Percentiles rank a stretch among this genome's conserved stretches.
phyloP scores from a whole-genome alignment of 2,329 filamentous ascomycete species.

The Verticillium isaacii region DNA sequence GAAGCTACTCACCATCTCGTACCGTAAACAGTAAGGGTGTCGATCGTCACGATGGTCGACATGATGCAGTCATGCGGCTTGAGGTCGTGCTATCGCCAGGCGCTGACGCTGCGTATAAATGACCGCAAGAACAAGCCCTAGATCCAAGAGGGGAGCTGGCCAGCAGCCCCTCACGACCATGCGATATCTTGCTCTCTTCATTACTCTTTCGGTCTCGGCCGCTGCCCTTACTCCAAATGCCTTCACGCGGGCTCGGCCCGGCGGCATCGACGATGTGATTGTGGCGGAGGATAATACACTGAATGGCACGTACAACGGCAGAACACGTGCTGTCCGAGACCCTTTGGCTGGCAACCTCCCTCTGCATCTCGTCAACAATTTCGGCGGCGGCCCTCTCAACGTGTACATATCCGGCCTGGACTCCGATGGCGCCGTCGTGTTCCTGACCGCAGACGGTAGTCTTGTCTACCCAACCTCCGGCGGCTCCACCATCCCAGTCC shows the following conservation, averaged over 20 bases:
- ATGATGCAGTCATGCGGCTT: not conserved
- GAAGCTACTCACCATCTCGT: not conserved
- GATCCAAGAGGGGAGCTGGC: not conserved
- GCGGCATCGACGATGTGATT: slow-evolving; percentile 24
- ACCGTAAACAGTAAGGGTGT: too few relatives aligned
- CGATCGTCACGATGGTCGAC: not conserved
- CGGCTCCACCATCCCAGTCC: slow-evolving; percentile 26
- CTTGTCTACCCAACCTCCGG: slow-evolving; percentile 37
- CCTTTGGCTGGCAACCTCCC: slow-evolving; percentile 15
- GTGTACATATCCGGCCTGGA: slow-evolving; percentile 43
- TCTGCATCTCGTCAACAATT: slow-evolving; percentile 37
- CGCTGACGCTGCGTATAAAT: not conserved
- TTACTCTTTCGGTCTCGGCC: not conserved
- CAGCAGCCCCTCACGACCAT: not conserved
- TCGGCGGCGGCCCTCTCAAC: slow-evolving; percentile 29
- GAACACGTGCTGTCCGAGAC: not conserved
- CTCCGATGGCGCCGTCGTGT: slow-evolving; percentile 31
- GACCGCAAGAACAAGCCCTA: too few relatives aligned
- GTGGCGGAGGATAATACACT: slow-evolving; percentile 33
- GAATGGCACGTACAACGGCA: slow-evolving; percentile 27
- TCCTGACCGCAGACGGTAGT: slow-evolving; percentile 33
- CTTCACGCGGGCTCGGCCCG: slow-evolving; percentile 26
- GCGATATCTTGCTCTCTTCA: slow-evolving; percentile 9
- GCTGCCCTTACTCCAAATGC: slow-evolving; percentile 7
- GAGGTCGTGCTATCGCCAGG: not conserved